Evolutionary conservation across 768 basidiomycete genomes (phyloP).

Genomic region (Gloeostereum incarnatum): DNA sequence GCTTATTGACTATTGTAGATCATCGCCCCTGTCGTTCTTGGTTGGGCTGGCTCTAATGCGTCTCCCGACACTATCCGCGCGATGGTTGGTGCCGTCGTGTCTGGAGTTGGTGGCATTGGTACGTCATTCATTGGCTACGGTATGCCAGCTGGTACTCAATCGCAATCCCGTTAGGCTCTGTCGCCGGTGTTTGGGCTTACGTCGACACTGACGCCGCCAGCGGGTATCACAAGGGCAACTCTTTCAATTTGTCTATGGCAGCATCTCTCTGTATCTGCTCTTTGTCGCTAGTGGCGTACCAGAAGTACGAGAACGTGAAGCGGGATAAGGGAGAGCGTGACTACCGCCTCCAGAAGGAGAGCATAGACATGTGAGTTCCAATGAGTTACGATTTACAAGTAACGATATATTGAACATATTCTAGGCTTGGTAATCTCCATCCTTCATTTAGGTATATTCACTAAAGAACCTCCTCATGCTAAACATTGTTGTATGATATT

Average conservation of each 20-base stretch:
- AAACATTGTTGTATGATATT: too few species aligned
- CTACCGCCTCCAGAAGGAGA: not conserved
- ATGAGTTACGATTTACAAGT: not conserved
- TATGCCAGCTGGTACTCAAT: too few species aligned
- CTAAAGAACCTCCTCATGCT: too few species aligned
- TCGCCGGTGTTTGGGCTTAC: conserved; percentile 4
- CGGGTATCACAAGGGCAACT: conserved; percentile 6
- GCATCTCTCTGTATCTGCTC: not conserved
- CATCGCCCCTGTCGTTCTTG: conserved; percentile 5
- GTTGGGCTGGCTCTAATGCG: conserved; percentile 5
- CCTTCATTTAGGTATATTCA: too few species aligned
- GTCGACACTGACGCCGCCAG: conserved; percentile 2
- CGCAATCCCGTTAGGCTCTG: not conserved
- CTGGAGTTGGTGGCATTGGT: conserved; percentile 5
- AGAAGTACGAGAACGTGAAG: not conserved
- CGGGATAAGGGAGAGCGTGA: not conserved
- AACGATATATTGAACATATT: not conserved
- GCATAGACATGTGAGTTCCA: not conserved
- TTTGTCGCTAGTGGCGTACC: not conserved
- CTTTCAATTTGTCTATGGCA: conserved; percentile 3
- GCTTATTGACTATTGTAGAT: not conserved
- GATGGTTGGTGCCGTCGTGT: conserved; percentile 5
- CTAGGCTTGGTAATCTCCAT: not conserved
- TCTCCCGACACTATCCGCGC: conserved; percentile 5
- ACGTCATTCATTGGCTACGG: not conserved